Conservation (phyloP, 306 rosid genomes). For the Dalbergia cultrata region DNA sequence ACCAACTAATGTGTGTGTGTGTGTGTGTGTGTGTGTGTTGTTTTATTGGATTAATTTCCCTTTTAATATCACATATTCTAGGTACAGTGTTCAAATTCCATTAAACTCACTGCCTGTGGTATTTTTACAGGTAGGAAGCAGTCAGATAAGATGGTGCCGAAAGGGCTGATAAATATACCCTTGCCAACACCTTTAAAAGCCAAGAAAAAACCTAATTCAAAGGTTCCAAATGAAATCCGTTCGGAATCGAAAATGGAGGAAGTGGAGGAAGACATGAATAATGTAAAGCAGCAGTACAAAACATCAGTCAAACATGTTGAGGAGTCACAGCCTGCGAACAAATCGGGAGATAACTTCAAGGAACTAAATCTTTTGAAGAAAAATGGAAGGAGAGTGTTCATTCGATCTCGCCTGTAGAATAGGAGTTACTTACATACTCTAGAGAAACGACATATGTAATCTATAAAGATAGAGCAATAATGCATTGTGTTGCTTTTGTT, state of each 20-base stretch:
- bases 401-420: conserved; percentile 73
- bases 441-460: conserved; percentile 14
- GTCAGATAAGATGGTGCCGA: conserved; percentile 52
- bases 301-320: conserved; percentile 51
- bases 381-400: conserved; percentile 65
- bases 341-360: conserved; percentile 54
- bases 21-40: too few species aligned
- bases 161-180: conserved; percentile 54
- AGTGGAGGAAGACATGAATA: conserved; percentile 21
- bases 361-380: conserved; percentile 50
- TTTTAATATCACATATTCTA: neutral
- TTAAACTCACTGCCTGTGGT: conserved; percentile 10
- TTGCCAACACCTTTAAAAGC: conserved; percentile 46
- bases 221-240: conserved; percentile 53
- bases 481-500: conserved; percentile 6
- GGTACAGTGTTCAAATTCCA: neutral
- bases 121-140: conserved; percentile 63
- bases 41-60: too few species aligned
- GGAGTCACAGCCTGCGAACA: conserved; percentile 54
- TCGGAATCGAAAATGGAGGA: conserved; percentile 57
- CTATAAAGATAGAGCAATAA: neutral
- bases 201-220: conserved; percentile 51
- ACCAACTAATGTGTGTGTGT: too few species aligned
- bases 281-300: conserved; percentile 51
- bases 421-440: neutral